phyloP scores from a whole-genome alignment of 75 land plant genomes.

The Sequoiadendron giganteum region DNA sequence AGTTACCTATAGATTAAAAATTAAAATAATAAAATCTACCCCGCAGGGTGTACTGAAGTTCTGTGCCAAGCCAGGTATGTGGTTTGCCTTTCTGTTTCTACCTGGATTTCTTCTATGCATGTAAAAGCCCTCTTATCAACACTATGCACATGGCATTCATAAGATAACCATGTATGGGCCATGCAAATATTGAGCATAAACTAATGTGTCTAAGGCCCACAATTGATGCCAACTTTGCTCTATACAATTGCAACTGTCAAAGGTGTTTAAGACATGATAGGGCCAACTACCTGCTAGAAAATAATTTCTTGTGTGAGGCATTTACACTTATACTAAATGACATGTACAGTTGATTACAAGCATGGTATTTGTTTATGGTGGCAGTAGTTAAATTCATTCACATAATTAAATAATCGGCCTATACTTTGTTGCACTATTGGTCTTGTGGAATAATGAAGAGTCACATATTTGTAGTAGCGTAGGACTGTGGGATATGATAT shows the following conservation, averaged over 20 bases:
- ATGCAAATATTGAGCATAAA: background rate
- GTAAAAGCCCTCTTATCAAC: background rate
- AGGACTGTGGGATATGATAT: no score
- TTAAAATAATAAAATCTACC: no score
- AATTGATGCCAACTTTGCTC: background rate
- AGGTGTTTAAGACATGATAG: background rate
- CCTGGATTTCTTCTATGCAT: background rate
- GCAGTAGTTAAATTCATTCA: no score
- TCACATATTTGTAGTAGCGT: no score
- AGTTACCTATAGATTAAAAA: background rate
- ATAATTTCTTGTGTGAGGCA: background rate
- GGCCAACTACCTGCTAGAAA: background rate
- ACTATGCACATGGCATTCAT: no score
- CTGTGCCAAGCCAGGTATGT: background rate
- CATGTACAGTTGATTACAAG: no score
- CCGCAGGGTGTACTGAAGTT: background rate
- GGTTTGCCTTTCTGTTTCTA: background rate
- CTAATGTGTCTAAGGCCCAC: background rate
- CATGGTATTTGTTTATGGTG: no score
- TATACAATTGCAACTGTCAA: background rate
- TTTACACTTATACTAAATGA: background rate
- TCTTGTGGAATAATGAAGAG: no score
- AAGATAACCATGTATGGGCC: background rate
- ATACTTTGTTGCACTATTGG: no score
- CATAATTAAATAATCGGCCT: no score